Evolutionary conservation across 306 rosid genomes (phyloP).

Genomic region (Hylodesmum podocarpum): DNA sequence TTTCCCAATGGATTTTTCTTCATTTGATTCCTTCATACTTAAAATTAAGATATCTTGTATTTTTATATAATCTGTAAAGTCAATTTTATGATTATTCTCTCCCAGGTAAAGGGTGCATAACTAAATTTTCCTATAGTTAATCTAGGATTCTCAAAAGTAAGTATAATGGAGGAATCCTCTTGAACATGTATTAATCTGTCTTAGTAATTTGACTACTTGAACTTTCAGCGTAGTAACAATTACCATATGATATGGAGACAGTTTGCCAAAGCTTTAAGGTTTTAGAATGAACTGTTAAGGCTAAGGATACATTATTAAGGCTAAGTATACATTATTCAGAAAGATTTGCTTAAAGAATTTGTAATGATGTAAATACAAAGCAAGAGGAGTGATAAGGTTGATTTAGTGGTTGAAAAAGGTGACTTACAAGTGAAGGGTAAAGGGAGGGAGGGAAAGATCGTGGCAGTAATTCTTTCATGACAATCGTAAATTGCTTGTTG

Average conservation of each 20-base stretch:
- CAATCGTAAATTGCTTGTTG: constrained; percentile 21
- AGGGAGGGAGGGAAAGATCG: no score
- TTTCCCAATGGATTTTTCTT: not conserved
- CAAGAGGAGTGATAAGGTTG: no score
- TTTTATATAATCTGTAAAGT: not conserved
- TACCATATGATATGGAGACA: not conserved
- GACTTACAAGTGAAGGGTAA: no score
- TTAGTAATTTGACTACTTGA: not conserved
- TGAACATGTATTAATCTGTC: not conserved
- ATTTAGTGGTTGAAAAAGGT: no score
- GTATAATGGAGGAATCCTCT: not conserved
- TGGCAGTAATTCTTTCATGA: no score
- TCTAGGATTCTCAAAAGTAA: not conserved
- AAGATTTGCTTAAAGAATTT: not conserved
- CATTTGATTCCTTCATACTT: not conserved
- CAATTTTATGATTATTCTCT: not conserved
- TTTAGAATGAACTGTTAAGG: not conserved
- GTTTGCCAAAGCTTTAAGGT: not conserved
- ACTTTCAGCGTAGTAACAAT: not conserved
- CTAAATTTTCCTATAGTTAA: not conserved
- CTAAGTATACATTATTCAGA: no score
- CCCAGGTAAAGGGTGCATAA: not conserved
- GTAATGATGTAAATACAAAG: not conserved
- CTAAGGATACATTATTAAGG: not conserved
- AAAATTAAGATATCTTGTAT: not conserved